A percentile compares a stretch with the other conserved stretches of the same genome.
Evolutionary conservation across 305 asterid genomes (phyloP).

Genomic region (Fraxinus baroniana): DNA sequence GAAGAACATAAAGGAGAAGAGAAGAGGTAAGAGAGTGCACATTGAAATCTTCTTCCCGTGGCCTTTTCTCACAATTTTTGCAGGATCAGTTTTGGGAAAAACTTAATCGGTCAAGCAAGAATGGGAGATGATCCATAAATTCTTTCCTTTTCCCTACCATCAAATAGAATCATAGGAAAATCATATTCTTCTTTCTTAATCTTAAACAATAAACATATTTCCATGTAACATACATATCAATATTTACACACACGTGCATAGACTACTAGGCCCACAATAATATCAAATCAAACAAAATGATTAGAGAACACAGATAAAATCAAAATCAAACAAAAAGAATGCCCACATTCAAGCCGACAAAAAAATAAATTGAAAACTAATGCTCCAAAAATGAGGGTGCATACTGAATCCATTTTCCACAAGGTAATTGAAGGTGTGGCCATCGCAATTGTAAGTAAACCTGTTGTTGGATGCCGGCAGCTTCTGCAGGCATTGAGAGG

Average conservation of each 20-base stretch:
- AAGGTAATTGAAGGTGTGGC: slow-evolving; percentile 42
- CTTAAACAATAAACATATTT: background rate
- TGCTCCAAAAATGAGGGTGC: background rate
- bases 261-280: no score
- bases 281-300: background rate
- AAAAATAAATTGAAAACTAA: background rate
- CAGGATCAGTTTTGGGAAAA: background rate
- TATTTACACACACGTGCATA: background rate
- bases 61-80: no score
- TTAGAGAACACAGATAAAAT: background rate
- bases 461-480: slow-evolving; percentile 41
- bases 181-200: background rate
- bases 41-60: no score
- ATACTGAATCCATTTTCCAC: slow-evolving; percentile 45
- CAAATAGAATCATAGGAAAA: background rate
- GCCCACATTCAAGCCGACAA: background rate
- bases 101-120: background rate
- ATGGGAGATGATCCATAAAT: background rate
- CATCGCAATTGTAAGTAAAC: slow-evolving; percentile 44
- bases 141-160: background rate
- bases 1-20: background rate
- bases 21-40: background rate
- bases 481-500: slow-evolving; percentile 43
- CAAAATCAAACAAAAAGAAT: background rate
- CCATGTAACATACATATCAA: background rate